These are phyloP conservation scores for Candida endomychidarum DNA, from an alignment of 805 yeast genomes.

Conservation along the genomic window DNA sequence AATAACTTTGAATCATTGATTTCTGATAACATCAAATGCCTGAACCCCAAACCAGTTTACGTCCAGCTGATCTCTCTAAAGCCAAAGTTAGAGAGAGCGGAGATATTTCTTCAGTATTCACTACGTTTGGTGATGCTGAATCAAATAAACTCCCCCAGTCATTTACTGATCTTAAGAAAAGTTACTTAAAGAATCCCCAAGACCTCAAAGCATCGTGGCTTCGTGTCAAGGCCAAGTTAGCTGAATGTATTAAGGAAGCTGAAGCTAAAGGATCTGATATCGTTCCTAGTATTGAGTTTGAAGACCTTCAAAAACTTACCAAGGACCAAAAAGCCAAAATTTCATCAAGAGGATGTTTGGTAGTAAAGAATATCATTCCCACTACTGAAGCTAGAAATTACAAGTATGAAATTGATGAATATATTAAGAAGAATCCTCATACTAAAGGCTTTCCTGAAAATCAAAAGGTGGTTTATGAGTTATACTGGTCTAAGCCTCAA, in stretches of 20 bases:
- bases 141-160: background rate
- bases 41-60: background rate
- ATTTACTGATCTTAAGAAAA: slow-evolving; percentile 4
- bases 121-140: slow-evolving; percentile 4
- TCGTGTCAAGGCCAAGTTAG: slow-evolving; percentile 1
- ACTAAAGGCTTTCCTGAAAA: slow-evolving; percentile 24
- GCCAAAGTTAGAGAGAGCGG: slow-evolving; percentile 59
- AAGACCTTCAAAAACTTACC: slow-evolving; percentile 13
- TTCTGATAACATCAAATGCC: no score
- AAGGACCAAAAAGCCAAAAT: background rate
- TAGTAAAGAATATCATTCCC: slow-evolving; percentile 31
- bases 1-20: no score
- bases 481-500: slow-evolving; percentile 42
- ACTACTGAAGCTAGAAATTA: slow-evolving; percentile 20
- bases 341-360: slow-evolving; percentile 23
- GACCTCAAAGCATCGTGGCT: slow-evolving; percentile 7
- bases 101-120: slow-evolving; percentile 19
- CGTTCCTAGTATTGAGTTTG: slow-evolving; percentile 24
- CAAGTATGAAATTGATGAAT: slow-evolving; percentile 21
- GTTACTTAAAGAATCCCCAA: background rate
- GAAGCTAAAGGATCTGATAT: slow-evolving; percentile 19
- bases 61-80: slow-evolving; percentile 52
- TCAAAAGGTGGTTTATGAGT: slow-evolving; percentile 26
- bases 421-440: slow-evolving; percentile 24
- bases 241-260: slow-evolving; percentile 15